A percentile compares a stretch with the other conserved stretches of the same genome.
These are phyloP conservation scores for Phytopythium boreale DNA, from an alignment of 352 stramenopile genomes.

Conservation along the genomic window DNA sequence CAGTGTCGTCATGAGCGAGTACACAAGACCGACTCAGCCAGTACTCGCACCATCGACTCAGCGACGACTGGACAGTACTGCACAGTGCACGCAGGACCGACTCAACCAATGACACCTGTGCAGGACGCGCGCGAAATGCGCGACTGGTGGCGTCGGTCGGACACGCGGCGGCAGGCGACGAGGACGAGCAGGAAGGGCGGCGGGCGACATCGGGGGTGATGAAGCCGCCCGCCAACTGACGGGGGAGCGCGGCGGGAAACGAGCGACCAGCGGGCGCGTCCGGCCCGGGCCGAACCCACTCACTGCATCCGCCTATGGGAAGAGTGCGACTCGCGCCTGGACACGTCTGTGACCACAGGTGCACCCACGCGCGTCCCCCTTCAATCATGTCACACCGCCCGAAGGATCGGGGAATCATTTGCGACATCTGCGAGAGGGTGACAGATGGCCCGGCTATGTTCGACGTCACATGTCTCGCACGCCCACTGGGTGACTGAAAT, in stretches of 20 bases:
- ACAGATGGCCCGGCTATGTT: constrained; percentile 4
- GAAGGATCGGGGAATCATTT: constrained; percentile 2
- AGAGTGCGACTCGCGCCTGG: background rate
- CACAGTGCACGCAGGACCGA: too few species aligned
- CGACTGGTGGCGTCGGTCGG: too few species aligned
- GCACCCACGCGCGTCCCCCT: background rate
- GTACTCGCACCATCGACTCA: too few species aligned
- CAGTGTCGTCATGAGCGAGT: too few species aligned
- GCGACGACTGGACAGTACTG: too few species aligned
- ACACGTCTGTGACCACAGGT: constrained; percentile 4
- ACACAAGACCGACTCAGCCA: too few species aligned
- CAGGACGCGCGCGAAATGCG: too few species aligned
- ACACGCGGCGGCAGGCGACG: too few species aligned
- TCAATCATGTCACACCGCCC: constrained; percentile 7
- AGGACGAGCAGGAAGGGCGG: background rate
- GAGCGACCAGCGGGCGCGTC: background rate
- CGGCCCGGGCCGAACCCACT: too few species aligned
- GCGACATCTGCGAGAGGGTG: constrained; percentile 4
- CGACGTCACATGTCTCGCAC: background rate
- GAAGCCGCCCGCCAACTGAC: background rate
- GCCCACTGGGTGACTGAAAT: constrained; percentile 11
- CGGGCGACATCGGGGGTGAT: background rate
- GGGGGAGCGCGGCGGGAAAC: background rate
- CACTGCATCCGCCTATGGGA: background rate
- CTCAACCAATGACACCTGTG: too few species aligned